Conservation (phyloP, 2,329 filamentous ascomycete genomes). For the Cladosporium velox region DNA sequence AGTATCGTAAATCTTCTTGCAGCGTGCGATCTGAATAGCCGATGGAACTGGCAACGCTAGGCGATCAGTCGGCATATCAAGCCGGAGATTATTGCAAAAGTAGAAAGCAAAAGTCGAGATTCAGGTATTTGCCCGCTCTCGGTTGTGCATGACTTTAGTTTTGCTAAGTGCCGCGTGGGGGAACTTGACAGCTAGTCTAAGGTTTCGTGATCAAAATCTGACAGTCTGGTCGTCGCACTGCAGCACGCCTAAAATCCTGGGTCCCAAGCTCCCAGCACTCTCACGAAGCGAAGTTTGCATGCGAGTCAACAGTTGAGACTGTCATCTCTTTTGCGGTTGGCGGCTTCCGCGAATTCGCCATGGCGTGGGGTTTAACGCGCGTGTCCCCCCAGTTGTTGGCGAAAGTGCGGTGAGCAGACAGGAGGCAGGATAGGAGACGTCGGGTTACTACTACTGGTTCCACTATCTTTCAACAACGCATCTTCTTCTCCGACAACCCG, state of each 20-base stretch:
- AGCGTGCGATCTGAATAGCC: neutral
- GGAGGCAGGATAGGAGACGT: neutral
- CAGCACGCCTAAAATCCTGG: neutral
- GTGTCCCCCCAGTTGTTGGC: neutral
- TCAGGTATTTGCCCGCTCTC: neutral
- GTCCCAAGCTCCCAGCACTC: neutral
- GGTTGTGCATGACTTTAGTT: neutral
- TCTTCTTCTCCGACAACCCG: neutral
- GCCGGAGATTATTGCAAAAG: slow-evolving; percentile 1
- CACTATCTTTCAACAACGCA: neutral
- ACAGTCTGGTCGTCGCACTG: neutral
- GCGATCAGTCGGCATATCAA: neutral
- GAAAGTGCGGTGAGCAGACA: slow-evolving; percentile 6
- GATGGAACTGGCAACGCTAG: neutral
- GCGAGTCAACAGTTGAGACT: neutral
- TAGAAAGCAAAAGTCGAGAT: neutral
- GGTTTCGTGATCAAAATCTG: neutral
- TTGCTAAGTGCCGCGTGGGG: neutral
- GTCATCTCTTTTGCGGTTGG: neutral
- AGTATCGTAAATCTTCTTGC: neutral
- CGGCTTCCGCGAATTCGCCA: neutral
- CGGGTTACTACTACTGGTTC: neutral
- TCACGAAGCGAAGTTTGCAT: neutral
- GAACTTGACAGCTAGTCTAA: neutral
- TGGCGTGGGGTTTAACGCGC: neutral